A percentile compares a stretch with the other conserved stretches of the same genome.
Conservation (phyloP, 75 land plant species). For the Selaginella moellendorffii region DNA sequence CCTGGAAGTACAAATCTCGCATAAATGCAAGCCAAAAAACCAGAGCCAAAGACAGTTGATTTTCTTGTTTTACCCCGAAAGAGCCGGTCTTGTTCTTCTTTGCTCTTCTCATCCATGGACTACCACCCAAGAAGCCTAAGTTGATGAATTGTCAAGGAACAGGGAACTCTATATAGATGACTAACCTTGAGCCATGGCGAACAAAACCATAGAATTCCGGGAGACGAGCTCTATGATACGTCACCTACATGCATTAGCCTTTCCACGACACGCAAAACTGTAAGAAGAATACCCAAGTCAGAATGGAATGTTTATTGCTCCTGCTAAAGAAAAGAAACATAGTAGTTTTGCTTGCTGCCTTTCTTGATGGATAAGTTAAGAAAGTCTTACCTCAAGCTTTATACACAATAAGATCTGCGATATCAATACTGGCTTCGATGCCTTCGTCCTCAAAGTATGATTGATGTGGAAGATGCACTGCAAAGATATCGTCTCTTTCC, state of each 20-base stretch:
- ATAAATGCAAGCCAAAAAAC: too few relatives aligned
- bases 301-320: constrained; percentile 47
- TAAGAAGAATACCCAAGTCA: constrained; percentile 52
- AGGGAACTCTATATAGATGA: neutral
- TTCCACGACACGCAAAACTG: constrained; percentile 49
- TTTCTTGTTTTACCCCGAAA: constrained; percentile 39
- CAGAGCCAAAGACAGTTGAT: too few relatives aligned
- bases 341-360: too few relatives aligned
- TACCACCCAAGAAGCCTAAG: constrained; percentile 97
- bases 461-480: constrained; percentile 13
- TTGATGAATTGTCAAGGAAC: too few relatives aligned
- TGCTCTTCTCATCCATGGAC: constrained; percentile 93
- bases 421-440: constrained; percentile 36
- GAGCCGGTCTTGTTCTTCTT: constrained; percentile 78
- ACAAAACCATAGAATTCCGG: constrained; percentile 55
- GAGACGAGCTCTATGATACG: constrained; percentile 27
- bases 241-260: constrained; percentile 33
- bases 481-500: neutral
- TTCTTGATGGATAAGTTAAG: neutral
- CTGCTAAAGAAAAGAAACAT: constrained; percentile 23
- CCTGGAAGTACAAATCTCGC: constrained; percentile 23
- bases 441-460: constrained; percentile 40
- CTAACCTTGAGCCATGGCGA: constrained; percentile 81
- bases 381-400: constrained; percentile 67
- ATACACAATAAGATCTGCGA: constrained; percentile 79